Evolutionary conservation across 2,329 filamentous ascomycete genomes (phyloP), one percentile per base, ranked within the genome.

Genomic region (Colletotrichum acutatum): DNA sequence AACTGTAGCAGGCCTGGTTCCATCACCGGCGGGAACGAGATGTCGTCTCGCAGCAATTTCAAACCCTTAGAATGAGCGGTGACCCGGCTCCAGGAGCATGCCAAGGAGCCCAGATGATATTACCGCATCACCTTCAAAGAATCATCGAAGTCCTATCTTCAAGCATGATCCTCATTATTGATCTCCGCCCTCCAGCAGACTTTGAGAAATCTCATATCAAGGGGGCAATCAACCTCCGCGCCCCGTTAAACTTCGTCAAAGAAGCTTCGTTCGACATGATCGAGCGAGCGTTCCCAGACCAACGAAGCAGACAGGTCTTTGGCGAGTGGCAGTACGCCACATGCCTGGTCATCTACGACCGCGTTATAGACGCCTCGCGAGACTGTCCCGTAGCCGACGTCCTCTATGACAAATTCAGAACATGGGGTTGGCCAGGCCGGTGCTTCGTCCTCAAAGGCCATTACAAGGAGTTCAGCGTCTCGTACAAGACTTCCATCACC

Each of bases 401-500:
- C 0, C 76, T 90, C 2, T 78, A 84, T 24, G 78, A 83, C 52
- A 88, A 87, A 72, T 82, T 90, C 65, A 84, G 80, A 62, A 77
- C 78, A 19, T 82, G 84, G 75, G 86, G 84, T 26, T 90, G 88
- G 88, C 74, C 75, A 0, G 88, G 88, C 2, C 84, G 85, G 53
- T 86, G 83, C 71, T 90, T 90, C 75, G 81, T 90, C 8, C 82
- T 90, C 42, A 89, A 89, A 76, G 88, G 88, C 0, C 86, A 88
- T 66, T 90, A 87, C 76, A 83, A 84, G 59, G 88, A 90, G 74
- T 90, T 90, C 73, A 87, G 86, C 19, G 81, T 82, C 30, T 87
- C 86, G 0, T 90, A 88, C 74, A 84, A 85, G 72, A 86, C 85
- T 71, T 86, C 88, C 72, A 87, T 89, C 71, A 82, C 81, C 24